Conservation (phyloP, 75 land plant species). For the Ceratopteris richardii region DNA sequence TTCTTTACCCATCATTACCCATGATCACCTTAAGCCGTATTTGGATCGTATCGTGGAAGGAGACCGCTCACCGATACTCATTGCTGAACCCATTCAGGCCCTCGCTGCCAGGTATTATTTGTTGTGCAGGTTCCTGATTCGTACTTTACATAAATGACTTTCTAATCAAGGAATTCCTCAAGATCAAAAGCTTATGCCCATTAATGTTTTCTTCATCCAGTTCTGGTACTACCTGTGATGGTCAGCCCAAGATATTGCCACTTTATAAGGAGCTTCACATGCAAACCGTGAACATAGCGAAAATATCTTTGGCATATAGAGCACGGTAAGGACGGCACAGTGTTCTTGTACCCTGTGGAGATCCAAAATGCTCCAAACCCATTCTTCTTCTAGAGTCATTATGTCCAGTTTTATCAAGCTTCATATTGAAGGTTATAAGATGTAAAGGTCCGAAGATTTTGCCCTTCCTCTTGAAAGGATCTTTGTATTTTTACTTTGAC, state of each 20-base stretch:
- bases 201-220: constrained; percentile 13
- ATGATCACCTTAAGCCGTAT: constrained; percentile 39
- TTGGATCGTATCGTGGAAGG: constrained; percentile 53
- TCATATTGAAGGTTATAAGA: too few species aligned
- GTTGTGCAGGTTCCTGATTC: not conserved
- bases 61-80: constrained; percentile 41
- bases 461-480: not conserved
- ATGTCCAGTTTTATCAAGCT: too few species aligned
- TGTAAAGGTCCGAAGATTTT: too few species aligned
- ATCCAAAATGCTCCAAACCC: too few species aligned
- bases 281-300: constrained; percentile 29
- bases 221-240: constrained; percentile 53
- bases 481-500: too few species aligned
- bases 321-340: constrained; percentile 20
- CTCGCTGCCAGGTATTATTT: constrained; percentile 35
- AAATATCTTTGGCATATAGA: constrained; percentile 45
- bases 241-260: constrained; percentile 39
- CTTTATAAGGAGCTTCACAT: constrained; percentile 27
- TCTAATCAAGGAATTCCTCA: not conserved
- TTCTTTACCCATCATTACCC: constrained; percentile 35
- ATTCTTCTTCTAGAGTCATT: too few species aligned
- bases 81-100: constrained; percentile 28
- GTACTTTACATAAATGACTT: not conserved
- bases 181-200: not conserved
- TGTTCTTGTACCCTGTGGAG: too few species aligned